phyloP scores from a whole-genome alignment of 768 basidiomycete genomes.

The Auriscalpium microsporum region DNA sequence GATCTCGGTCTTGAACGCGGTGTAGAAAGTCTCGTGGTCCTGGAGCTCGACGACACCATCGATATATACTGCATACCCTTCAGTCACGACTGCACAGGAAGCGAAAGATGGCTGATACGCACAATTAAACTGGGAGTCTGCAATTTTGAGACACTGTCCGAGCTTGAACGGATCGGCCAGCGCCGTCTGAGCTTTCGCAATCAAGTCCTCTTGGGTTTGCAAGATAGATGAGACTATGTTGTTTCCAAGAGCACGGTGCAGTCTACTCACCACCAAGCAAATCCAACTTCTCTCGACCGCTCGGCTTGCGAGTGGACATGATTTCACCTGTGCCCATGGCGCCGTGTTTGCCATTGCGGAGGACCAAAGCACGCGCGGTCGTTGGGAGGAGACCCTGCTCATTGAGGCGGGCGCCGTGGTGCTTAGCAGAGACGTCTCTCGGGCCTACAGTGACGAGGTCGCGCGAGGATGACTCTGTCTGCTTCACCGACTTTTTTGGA shows the following conservation, averaged over 20 bases:
- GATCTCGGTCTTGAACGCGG: conserved; percentile 50
- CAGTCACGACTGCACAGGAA: too few species aligned
- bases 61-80: conserved; percentile 39
- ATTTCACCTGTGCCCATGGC: conserved; percentile 65
- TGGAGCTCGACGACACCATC: conserved; percentile 63
- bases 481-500: conserved; percentile 17
- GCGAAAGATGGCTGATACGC: conserved; percentile 15
- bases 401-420: conserved; percentile 32
- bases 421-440: conserved; percentile 34
- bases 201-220: conserved; percentile 51
- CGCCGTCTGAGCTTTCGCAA: conserved; percentile 47
- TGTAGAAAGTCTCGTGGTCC: conserved; percentile 55
- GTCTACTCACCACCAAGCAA: conserved; percentile 55
- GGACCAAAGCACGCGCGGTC: conserved; percentile 62
- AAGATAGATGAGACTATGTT: neutral
- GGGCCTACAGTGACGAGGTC: conserved; percentile 52
- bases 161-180: conserved; percentile 58
- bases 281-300: conserved; percentile 74
- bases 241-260: neutral
- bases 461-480: conserved; percentile 15
- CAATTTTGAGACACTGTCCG: conserved; percentile 54
- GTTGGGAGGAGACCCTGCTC: conserved; percentile 48
- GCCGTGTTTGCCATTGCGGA: conserved; percentile 71
- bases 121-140: conserved; percentile 70
- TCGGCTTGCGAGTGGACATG: conserved; percentile 47